phyloP scores from a whole-genome alignment of 805 yeast genomes.

The Candida odintsovae region DNA sequence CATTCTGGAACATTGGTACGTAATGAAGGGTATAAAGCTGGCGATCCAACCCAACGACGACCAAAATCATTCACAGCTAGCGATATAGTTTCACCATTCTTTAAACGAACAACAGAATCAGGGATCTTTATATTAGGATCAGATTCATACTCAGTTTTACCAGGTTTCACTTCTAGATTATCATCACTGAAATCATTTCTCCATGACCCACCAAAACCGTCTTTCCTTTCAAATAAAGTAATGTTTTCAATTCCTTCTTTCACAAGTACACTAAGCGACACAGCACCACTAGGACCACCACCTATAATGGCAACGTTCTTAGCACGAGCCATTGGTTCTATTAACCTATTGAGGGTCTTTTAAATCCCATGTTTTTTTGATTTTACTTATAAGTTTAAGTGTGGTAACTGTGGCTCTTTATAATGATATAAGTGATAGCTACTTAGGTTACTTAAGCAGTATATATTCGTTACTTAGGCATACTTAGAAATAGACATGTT shows the following conservation, averaged over 20 bases:
- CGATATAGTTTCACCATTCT: neutral
- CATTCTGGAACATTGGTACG: constrained; percentile 7
- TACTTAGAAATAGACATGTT: too few relatives aligned
- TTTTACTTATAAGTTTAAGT: too few relatives aligned
- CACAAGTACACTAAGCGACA: constrained; percentile 29
- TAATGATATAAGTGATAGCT: too few relatives aligned
- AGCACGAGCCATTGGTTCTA: neutral
- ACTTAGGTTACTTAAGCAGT: too few relatives aligned
- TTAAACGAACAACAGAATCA: neutral
- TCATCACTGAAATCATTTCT: constrained; percentile 1
- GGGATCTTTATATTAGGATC: neutral
- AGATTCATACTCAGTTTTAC: neutral
- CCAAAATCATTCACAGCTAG: too few relatives aligned
- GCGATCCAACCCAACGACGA: constrained; percentile 1
- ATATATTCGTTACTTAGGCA: too few relatives aligned
- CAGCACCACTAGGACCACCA: constrained; percentile 39
- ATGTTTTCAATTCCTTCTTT: constrained; percentile 26
- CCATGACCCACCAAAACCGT: constrained; percentile 35
- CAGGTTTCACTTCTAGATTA: neutral
- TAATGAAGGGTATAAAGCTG: constrained; percentile 2
- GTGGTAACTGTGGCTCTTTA: too few relatives aligned
- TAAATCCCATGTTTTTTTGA: too few relatives aligned
- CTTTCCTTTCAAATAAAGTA: constrained; percentile 31
- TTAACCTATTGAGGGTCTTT: too few relatives aligned
- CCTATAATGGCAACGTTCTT: constrained; percentile 33